Conservation (phyloP, 257 asterid genomes). For the Paulownia fortunei region DNA sequence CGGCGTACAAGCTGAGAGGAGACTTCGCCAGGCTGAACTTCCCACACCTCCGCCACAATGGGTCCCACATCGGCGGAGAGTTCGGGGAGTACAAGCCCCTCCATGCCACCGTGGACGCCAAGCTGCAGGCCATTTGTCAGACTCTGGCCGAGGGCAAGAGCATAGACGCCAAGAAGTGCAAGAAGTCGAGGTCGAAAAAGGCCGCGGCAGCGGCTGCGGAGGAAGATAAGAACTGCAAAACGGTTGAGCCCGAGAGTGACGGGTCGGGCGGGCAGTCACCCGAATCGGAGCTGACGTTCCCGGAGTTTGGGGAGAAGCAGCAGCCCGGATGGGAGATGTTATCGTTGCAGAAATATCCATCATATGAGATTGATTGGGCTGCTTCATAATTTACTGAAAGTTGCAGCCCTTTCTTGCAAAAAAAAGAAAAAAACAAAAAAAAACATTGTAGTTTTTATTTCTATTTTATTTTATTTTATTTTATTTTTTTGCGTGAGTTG, state of each 20-base stretch:
- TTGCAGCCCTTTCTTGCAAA: constrained; percentile 9
- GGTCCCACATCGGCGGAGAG: constrained; percentile 71
- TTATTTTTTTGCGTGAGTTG: background rate
- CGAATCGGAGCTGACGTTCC: constrained; percentile 33
- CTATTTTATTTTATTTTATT: background rate
- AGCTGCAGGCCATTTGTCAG: constrained; percentile 72
- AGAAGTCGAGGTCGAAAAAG: constrained; percentile 41
- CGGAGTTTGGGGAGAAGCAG: constrained; percentile 43
- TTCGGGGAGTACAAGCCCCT: constrained; percentile 87
- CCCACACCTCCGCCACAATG: constrained; percentile 82
- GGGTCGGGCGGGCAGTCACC: constrained; percentile 46
- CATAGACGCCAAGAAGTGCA: constrained; percentile 33
- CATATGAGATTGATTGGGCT: constrained; percentile 50
- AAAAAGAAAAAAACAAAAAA: too few relatives aligned
- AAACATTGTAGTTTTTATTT: too few relatives aligned
- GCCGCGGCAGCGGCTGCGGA: constrained; percentile 27
- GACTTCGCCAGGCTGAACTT: constrained; percentile 87
- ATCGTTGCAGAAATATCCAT: constrained; percentile 43
- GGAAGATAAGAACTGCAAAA: constrained; percentile 25
- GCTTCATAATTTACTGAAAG: constrained; percentile 37
- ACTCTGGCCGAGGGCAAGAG: constrained; percentile 78
- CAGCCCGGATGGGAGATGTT: constrained; percentile 41
- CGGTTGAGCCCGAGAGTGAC: constrained; percentile 36
- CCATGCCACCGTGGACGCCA: constrained; percentile 90
- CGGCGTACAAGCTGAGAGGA: constrained; percentile 93